Percentiles rank a stretch among this genome's conserved stretches.
These are phyloP conservation scores for Davidsoniella australis DNA, from an alignment of 2,329 filamentous ascomycete genomes.

Conservation along the genomic window DNA sequence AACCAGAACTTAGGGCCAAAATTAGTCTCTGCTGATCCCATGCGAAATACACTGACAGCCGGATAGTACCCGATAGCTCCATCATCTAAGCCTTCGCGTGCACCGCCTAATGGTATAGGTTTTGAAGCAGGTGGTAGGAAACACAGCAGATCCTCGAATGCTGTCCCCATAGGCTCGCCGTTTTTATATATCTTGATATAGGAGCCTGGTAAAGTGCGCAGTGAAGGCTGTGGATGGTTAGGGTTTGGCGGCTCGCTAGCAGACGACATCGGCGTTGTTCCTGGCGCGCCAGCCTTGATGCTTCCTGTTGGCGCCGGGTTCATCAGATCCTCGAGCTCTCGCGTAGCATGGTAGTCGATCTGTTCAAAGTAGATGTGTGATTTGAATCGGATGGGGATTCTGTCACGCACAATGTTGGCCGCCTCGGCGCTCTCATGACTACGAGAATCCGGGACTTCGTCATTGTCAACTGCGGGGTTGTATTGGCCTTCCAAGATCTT, in stretches of 20 bases:
- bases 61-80: constrained; percentile 93
- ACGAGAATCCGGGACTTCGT: constrained; percentile 22
- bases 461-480: constrained; percentile 64
- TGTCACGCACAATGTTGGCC: constrained; percentile 79
- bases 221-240: constrained; percentile 54
- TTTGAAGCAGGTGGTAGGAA: constrained; percentile 84
- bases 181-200: constrained; percentile 88
- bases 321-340: constrained; percentile 74
- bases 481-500: constrained; percentile 79
- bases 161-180: constrained; percentile 66
- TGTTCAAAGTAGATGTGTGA: constrained; percentile 87
- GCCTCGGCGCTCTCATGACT: constrained; percentile 31
- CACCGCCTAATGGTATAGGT: constrained; percentile 50
- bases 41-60: constrained; percentile 78
- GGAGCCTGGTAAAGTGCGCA: constrained; percentile 74
- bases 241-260: constrained; percentile 41
- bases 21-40: constrained; percentile 81
- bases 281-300: constrained; percentile 25
- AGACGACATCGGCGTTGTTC: constrained; percentile 7
- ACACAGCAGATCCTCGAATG: constrained; percentile 73
- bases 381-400: constrained; percentile 88
- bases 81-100: constrained; percentile 77
- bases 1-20: constrained; percentile 91
- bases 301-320: constrained; percentile 41
- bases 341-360: constrained; percentile 72